Conservation (phyloP, 805 yeast species). For the Candida qinlingensis region DNA sequence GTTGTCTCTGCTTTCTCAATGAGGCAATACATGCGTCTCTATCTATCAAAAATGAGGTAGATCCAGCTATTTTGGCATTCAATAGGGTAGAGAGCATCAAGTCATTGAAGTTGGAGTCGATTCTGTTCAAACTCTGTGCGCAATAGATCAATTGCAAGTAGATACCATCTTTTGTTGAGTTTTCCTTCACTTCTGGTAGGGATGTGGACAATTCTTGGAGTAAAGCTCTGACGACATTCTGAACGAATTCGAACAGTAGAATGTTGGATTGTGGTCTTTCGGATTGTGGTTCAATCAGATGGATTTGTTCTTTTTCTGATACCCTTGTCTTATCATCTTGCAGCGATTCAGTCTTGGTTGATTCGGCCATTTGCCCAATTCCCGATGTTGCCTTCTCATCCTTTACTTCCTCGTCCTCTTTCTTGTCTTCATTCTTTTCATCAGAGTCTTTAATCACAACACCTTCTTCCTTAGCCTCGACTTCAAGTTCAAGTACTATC, state of each 20-base stretch:
- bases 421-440: neutral
- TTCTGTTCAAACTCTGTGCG: slow-evolving; percentile 74
- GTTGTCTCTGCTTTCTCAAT: slow-evolving; percentile 5
- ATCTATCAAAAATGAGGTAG: slow-evolving; percentile 22
- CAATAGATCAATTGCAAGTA: slow-evolving; percentile 83
- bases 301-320: slow-evolving; percentile 1
- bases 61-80: slow-evolving; percentile 11
- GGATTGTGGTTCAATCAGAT: slow-evolving; percentile 6
- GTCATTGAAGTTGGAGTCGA: slow-evolving; percentile 64
- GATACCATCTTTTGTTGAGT: slow-evolving; percentile 52
- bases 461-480: slow-evolving; percentile 14
- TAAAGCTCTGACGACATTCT: slow-evolving; percentile 28
- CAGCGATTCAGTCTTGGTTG: neutral
- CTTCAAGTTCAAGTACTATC: too few relatives aligned
- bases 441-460: neutral
- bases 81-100: slow-evolving; percentile 38
- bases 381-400: neutral
- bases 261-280: slow-evolving; percentile 18
- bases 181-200: slow-evolving; percentile 31
- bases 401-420: slow-evolving; percentile 19
- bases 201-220: slow-evolving; percentile 28
- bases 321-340: neutral
- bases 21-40: slow-evolving; percentile 34
- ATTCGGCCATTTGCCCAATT: neutral
- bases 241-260: slow-evolving; percentile 34